phyloP scores from a whole-genome alignment of 179 eudicot species.

The Beta corolliflora region DNA sequence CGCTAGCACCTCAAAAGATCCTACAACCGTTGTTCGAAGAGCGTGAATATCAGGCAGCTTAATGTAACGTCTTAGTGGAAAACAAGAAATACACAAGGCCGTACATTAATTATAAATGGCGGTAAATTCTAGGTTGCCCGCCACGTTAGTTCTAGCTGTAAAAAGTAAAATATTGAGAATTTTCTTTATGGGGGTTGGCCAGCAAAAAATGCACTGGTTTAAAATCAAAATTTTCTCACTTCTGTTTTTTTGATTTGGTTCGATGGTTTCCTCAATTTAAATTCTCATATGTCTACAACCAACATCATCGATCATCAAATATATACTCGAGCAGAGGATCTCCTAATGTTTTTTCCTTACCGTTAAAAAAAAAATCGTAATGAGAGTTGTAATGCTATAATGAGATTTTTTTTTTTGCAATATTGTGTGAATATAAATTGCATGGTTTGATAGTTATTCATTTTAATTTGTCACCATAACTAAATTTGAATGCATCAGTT shows the following conservation, averaged over 20 bases:
- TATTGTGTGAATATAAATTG: too few relatives aligned
- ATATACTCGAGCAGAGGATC: too few relatives aligned
- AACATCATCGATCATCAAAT: too few relatives aligned
- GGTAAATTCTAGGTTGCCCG: conserved; percentile 59
- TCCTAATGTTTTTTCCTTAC: too few relatives aligned
- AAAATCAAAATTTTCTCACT: background rate
- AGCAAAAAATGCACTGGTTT: conserved; percentile 1
- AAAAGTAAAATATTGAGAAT: conserved; percentile 1
- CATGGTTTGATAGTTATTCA: too few relatives aligned
- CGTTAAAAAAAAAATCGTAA: too few relatives aligned
- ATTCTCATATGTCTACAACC: background rate
- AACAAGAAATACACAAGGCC: conserved; percentile 43
- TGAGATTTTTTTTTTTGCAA: too few relatives aligned
- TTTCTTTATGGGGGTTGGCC: background rate
- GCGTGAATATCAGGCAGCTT: background rate
- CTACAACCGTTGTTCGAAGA: background rate
- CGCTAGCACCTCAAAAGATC: background rate
- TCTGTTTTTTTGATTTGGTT: too few relatives aligned
- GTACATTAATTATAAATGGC: conserved; percentile 61
- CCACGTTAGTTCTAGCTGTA: conserved; percentile 73
- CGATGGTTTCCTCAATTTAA: background rate
- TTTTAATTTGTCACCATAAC: too few relatives aligned
- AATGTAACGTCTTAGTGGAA: conserved; percentile 11
- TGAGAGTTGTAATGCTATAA: too few relatives aligned
- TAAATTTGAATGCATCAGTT: too few relatives aligned